Percentiles rank a stretch among this genome's conserved stretches.
Evolutionary conservation across 352 stramenopile species (phyloP).

Genomic region (Phytophthora quininea): DNA sequence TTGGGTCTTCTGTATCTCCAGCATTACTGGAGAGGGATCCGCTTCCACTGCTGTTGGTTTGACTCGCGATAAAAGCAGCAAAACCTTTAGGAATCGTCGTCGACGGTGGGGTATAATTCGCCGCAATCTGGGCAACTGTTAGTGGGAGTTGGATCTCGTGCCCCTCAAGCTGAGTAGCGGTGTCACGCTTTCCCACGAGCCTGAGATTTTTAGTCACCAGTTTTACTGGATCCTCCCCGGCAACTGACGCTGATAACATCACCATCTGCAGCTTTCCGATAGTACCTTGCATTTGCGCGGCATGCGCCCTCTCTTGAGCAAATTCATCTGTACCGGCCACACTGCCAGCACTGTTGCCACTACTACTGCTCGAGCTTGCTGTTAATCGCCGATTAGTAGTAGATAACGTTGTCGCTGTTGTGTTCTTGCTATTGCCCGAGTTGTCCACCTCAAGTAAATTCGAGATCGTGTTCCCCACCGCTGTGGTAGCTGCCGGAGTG

Average conservation of each 20-base stretch:
- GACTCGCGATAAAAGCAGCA: slow-evolving; percentile 31
- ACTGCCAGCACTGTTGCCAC: slow-evolving; percentile 8
- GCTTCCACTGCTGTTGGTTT: slow-evolving; percentile 9
- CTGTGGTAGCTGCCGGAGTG: slow-evolving; percentile 45
- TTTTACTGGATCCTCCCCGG: slow-evolving; percentile 56
- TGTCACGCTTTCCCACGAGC: slow-evolving; percentile 53
- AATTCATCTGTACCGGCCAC: slow-evolving; percentile 27
- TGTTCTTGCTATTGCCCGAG: slow-evolving; percentile 16
- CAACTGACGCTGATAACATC: slow-evolving; percentile 47
- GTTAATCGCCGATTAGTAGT: slow-evolving; percentile 17
- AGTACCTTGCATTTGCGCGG: slow-evolving; percentile 48
- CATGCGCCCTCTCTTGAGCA: slow-evolving; percentile 33
- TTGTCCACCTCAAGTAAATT: slow-evolving; percentile 59
- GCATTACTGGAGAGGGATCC: background rate
- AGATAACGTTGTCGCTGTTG: slow-evolving; percentile 8
- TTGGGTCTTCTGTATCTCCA: slow-evolving; percentile 37
- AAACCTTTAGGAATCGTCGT: slow-evolving; percentile 59
- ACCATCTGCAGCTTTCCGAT: slow-evolving; percentile 58
- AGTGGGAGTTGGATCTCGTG: slow-evolving; percentile 41
- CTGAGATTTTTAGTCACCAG: slow-evolving; percentile 72
- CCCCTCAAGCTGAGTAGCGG: slow-evolving; percentile 50
- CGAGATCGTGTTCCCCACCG: slow-evolving; percentile 65
- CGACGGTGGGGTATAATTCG: slow-evolving; percentile 58
- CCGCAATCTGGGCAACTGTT: slow-evolving; percentile 45
- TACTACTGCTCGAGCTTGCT: slow-evolving; percentile 6